Evolutionary conservation across 2,329 filamentous ascomycete genomes (phyloP).

Genomic region (Rhinocladiella mackenziei): DNA sequence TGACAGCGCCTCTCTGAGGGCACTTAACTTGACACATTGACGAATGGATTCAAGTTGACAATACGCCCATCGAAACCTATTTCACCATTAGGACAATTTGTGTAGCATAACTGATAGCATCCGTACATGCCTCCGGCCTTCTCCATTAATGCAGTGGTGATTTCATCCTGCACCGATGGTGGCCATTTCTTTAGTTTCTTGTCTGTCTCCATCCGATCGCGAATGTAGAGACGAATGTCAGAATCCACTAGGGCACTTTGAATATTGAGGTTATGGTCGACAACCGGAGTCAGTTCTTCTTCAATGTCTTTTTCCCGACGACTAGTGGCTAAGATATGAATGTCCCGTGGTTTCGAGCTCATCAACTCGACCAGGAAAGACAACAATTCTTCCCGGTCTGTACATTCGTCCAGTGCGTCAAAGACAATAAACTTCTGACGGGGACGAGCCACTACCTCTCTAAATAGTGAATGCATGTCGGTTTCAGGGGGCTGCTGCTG

Average conservation of each 20-base stretch:
- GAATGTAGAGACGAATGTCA: conserved; percentile 21
- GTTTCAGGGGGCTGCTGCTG: conserved; percentile 8
- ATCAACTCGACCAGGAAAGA: conserved; percentile 9
- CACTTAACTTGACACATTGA: conserved; percentile 22
- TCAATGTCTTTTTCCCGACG: conserved; percentile 21
- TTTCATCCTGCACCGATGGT: conserved; percentile 10
- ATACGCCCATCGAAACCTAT: conserved; percentile 32
- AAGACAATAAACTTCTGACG: conserved; percentile 18
- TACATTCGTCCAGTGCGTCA: conserved; percentile 28
- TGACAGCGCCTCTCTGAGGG: conserved; percentile 21
- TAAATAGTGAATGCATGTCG: conserved; percentile 3
- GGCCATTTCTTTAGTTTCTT: conserved; percentile 12
- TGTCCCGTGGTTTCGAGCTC: not conserved
- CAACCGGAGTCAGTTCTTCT: conserved; percentile 9
- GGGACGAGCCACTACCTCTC: conserved; percentile 1
- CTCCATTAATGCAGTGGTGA: conserved; percentile 29
- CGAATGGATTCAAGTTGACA: conserved; percentile 31
- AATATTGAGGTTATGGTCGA: conserved; percentile 2
- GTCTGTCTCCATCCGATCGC: conserved; percentile 14
- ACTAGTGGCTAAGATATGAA: conserved; percentile 20
- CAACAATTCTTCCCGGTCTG: conserved; percentile 14
- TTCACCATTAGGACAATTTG: not conserved
- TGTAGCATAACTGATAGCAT: not conserved
- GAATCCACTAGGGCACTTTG: too few relatives aligned
- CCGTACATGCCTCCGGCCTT: conserved; percentile 23